Percentiles rank a stretch among this genome's conserved stretches.
phyloP scores from a whole-genome alignment of 176 grass and related monocot species.

The Thalia dealbata region DNA sequence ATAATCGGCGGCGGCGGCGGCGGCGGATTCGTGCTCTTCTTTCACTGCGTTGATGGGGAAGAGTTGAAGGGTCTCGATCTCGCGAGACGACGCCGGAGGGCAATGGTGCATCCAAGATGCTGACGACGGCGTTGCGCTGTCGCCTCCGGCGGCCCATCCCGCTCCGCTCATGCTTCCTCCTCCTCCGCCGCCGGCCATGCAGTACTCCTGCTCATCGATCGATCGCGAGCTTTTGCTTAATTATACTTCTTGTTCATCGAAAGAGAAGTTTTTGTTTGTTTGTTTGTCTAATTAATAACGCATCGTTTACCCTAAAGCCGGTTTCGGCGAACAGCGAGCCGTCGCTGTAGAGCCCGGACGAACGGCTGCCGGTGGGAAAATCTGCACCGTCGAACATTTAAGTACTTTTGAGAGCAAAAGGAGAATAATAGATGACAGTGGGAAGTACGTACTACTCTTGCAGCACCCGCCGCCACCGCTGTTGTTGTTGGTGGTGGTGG shows the following conservation, averaged over 20 bases:
- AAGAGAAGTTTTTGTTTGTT: too few species aligned
- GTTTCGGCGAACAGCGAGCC: conserved; percentile 18
- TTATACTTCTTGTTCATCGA: neutral
- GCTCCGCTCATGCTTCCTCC: conserved; percentile 19
- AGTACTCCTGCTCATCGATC: conserved; percentile 29
- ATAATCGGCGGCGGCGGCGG: neutral
- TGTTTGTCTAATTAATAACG: neutral
- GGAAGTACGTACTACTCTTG: neutral
- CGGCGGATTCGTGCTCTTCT: neutral
- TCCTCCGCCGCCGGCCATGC: too few species aligned
- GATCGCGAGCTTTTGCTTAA: neutral
- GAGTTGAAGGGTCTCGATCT: conserved; percentile 51
- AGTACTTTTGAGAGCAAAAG: neutral
- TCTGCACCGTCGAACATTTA: conserved; percentile 11
- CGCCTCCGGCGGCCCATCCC: neutral
- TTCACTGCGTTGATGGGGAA: conserved; percentile 31
- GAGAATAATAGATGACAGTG: conserved; percentile 5
- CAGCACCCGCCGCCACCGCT: neutral
- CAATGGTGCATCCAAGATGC: conserved; percentile 4
- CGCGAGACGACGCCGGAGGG: neutral
- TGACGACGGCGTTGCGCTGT: neutral
- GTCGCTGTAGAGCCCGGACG: conserved; percentile 5
- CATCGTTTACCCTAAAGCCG: conserved; percentile 25
- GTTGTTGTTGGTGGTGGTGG: neutral
- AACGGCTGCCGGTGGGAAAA: neutral